phyloP scores from a whole-genome alignment of 1,284 basidiomycete species.

The Tilletia caries region DNA sequence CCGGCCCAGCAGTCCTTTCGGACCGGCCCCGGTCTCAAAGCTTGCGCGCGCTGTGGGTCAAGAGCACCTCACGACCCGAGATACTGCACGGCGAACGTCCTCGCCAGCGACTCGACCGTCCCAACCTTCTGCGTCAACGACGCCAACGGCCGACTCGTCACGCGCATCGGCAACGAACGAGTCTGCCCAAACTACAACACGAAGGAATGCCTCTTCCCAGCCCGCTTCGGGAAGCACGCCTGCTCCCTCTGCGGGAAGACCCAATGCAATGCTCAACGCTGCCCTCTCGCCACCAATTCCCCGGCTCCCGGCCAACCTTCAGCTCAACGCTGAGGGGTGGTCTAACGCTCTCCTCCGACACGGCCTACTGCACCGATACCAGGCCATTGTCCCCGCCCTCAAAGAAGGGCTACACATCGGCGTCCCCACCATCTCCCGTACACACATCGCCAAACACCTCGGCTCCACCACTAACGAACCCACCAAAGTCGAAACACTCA shows the following conservation, averaged over 20 bases:
- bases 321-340: not conserved
- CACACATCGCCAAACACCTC: not conserved
- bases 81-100: not conserved
- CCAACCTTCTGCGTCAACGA: not conserved
- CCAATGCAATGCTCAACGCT: not conserved
- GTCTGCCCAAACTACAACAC: not conserved
- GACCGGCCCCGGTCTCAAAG: not conserved
- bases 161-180: not conserved
- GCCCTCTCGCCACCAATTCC: not conserved
- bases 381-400: not conserved
- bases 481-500: not conserved
- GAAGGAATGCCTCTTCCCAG: not conserved
- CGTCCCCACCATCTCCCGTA: not conserved
- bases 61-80: not conserved
- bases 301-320: not conserved
- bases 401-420: not conserved
- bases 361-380: not conserved
- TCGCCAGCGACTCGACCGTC: not conserved
- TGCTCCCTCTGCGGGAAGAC: not conserved
- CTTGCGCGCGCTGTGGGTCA: not conserved
- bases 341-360: not conserved
- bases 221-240: not conserved
- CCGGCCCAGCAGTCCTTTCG: too few species aligned
- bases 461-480: not conserved
- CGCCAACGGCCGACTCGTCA: not conserved